These are phyloP conservation scores for Pulveroboletus sp. DNA, from an alignment of 768 basidiomycete species.

Conservation along the genomic window DNA sequence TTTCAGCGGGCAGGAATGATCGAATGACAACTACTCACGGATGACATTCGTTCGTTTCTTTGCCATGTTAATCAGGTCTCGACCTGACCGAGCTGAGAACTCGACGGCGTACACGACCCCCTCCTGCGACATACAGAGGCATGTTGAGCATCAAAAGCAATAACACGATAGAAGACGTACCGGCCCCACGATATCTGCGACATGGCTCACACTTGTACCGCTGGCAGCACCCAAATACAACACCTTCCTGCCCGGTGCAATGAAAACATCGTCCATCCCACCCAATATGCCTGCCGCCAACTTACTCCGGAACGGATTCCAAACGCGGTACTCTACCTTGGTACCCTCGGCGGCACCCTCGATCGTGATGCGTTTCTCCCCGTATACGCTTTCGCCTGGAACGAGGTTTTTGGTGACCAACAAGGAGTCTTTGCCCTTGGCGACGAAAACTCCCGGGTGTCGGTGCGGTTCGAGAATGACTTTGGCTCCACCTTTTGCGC, in stretches of 20 bases:
- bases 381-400: slow-evolving; percentile 96
- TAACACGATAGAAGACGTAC: slow-evolving; percentile 41
- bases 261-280: slow-evolving; percentile 90
- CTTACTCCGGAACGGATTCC: slow-evolving; percentile 99
- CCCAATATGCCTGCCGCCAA: slow-evolving; percentile 95
- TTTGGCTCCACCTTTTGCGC: slow-evolving; percentile 77
- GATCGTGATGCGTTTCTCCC: slow-evolving; percentile 94
- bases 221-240: slow-evolving; percentile 97
- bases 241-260: slow-evolving; percentile 92
- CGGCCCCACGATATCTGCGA: slow-evolving; percentile 97
- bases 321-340: slow-evolving; percentile 96
- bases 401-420: slow-evolving; percentile 97
- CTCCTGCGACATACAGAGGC: slow-evolving; percentile 48
- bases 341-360: slow-evolving; percentile 70
- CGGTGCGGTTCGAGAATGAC: slow-evolving; percentile 94
- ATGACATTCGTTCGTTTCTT: slow-evolving; percentile 99
- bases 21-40: slow-evolving; percentile 51
- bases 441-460: slow-evolving; percentile 93
- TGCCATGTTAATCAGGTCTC: slow-evolving; percentile 98
- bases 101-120: slow-evolving; percentile 98
- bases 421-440: slow-evolving; percentile 95
- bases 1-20: slow-evolving; percentile 2
- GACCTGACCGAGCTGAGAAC: slow-evolving; percentile 93
- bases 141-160: slow-evolving; percentile 5
- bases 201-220: slow-evolving; percentile 97